Percentiles rank a stretch among this genome's conserved stretches.
Evolutionary conservation across 345 rosid genomes (phyloP).

Genomic region (Boechera stricta): DNA sequence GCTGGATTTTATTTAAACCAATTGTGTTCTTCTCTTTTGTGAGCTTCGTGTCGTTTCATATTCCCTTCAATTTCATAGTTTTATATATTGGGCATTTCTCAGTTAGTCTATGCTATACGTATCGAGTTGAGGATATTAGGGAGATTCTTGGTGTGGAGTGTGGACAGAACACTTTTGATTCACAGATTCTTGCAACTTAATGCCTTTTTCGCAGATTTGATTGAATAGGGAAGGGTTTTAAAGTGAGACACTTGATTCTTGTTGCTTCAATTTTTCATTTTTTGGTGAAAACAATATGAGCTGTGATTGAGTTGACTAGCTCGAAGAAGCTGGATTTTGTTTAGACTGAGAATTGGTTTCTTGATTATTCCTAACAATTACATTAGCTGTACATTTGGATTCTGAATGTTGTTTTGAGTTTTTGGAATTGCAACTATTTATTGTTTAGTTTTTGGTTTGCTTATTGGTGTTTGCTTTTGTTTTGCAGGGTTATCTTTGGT

Average conservation of each 20-base stretch:
- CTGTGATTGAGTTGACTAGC: constrained; percentile 9
- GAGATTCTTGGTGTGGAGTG: not conserved
- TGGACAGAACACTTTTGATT: not conserved
- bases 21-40: constrained; percentile 4
- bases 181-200: constrained; percentile 3
- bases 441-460: not conserved
- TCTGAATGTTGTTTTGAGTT: constrained; percentile 1
- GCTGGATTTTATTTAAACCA: not conserved
- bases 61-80: constrained; percentile 27
- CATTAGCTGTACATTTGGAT: not conserved
- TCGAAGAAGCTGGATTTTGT: not conserved
- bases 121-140: not conserved
- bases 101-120: not conserved
- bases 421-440: not conserved
- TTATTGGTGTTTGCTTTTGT: constrained; percentile 18
- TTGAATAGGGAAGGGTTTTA: not conserved
- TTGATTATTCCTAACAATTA: not conserved
- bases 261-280: not conserved
- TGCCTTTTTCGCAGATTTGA: not conserved
- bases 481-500: constrained; percentile 37
- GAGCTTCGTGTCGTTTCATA: constrained; percentile 28
- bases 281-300: not conserved
- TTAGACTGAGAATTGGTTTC: constrained; percentile 9
- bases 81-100: not conserved
- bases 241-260: constrained; percentile 18